Conservation (phyloP, 1,284 basidiomycete genomes). For the Tilletia horrida region DNA sequence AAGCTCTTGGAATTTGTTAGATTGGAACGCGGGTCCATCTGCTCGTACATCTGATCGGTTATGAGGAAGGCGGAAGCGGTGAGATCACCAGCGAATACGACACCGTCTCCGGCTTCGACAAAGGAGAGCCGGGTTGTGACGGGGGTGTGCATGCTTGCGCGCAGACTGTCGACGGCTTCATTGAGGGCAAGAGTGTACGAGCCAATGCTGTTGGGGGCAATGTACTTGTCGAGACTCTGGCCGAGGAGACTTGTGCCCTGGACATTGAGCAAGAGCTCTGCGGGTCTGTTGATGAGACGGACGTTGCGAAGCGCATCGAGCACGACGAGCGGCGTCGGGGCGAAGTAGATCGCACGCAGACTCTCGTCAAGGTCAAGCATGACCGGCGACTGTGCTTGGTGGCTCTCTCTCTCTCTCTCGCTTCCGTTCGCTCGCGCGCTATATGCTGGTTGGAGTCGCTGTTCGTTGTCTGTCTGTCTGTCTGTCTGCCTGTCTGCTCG, state of each 20-base stretch:
- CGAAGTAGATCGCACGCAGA: conserved; percentile 48
- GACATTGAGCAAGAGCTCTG: conserved; percentile 30
- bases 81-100: conserved; percentile 37
- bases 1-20: background rate
- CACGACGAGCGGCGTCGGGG: conserved; percentile 45
- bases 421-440: too few species aligned
- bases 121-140: conserved; percentile 40
- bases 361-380: conserved; percentile 53
- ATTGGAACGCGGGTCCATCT: background rate
- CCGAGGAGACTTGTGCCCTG: conserved; percentile 26
- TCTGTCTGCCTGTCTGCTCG: too few species aligned
- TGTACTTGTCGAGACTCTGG: conserved; percentile 37
- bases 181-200: conserved; percentile 33
- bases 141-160: conserved; percentile 18
- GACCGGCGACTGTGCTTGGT: background rate
- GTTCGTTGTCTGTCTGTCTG: too few species aligned
- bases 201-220: conserved; percentile 24
- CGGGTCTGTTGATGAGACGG: conserved; percentile 47
- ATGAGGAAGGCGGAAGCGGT: conserved; percentile 46
- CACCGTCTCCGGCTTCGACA: conserved; percentile 31
- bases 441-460: too few species aligned
- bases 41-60: conserved; percentile 39
- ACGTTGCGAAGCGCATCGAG: conserved; percentile 42
- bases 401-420: background rate
- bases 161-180: conserved; percentile 27